Percentiles rank a stretch among this genome's conserved stretches.
phyloP scores from a whole-genome alignment of 2,329 filamentous ascomycete species.

The Trichophaea hybrida region DNA sequence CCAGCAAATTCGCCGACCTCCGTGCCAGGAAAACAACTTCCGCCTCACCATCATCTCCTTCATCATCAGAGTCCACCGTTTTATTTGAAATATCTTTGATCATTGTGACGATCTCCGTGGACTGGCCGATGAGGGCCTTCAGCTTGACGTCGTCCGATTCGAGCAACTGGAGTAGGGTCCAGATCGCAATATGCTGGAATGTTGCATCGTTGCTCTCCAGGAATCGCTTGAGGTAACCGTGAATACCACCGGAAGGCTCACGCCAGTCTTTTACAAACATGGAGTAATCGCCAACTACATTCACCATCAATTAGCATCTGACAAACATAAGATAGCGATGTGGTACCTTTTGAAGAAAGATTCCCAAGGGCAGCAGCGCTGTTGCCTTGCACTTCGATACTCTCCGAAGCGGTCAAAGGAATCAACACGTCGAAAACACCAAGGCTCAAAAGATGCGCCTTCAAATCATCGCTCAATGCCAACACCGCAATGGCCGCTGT shows the following conservation, averaged over 20 bases:
- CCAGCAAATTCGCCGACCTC: slow-evolving; percentile 62
- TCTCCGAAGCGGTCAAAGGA: slow-evolving; percentile 83
- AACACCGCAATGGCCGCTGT: slow-evolving; percentile 97
- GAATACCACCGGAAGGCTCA: slow-evolving; percentile 82
- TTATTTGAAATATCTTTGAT: slow-evolving; percentile 83
- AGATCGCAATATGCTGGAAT: slow-evolving; percentile 98
- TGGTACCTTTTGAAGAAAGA: slow-evolving; percentile 80
- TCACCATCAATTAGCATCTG: neutral
- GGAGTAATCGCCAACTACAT: slow-evolving; percentile 78
- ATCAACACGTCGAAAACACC: slow-evolving; percentile 96
- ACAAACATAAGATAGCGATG: no score
- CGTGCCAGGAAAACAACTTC: slow-evolving; percentile 48
- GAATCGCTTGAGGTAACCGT: slow-evolving; percentile 87
- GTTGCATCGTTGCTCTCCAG: slow-evolving; percentile 87
- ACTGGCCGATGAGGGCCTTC: slow-evolving; percentile 76
- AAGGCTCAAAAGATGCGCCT: slow-evolving; percentile 74
- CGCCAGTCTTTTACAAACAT: slow-evolving; percentile 93
- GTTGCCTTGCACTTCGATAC: slow-evolving; percentile 96
- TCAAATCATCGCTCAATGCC: slow-evolving; percentile 87
- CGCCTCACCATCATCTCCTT: slow-evolving; percentile 28
- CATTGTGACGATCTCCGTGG: slow-evolving; percentile 81
- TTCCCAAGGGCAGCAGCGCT: slow-evolving; percentile 93
- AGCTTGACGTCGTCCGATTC: slow-evolving; percentile 86
- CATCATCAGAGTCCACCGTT: slow-evolving; percentile 73
- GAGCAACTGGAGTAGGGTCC: slow-evolving; percentile 87